phyloP scores from a whole-genome alignment of 108 stramenopile species.

The Cyclostephanos tholiformis region DNA sequence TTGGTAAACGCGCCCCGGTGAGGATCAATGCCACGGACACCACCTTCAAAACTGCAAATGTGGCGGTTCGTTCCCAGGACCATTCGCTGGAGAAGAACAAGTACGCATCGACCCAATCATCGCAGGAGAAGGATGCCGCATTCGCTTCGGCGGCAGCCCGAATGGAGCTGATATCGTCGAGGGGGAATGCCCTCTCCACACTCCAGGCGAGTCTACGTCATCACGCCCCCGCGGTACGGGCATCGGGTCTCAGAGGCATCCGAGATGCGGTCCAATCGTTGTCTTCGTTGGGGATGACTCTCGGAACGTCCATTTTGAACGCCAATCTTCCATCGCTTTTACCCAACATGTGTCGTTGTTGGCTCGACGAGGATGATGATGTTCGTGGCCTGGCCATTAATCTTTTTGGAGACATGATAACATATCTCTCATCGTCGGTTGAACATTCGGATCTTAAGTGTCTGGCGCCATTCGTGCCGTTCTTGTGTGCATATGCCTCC shows the following conservation, averaged over 20 bases:
- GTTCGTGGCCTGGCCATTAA: slow-evolving; percentile 58
- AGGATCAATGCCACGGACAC: slow-evolving; percentile 79
- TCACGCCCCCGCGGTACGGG: slow-evolving; percentile 68
- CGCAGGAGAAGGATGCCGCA: slow-evolving; percentile 16
- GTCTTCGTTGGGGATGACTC: slow-evolving; percentile 24
- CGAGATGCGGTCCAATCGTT: slow-evolving; percentile 57
- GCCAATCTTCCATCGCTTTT: slow-evolving; percentile 43
- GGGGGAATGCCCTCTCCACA: slow-evolving; percentile 66
- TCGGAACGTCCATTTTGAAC: slow-evolving; percentile 53
- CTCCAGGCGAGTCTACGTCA: slow-evolving; percentile 59
- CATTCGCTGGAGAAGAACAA: slow-evolving; percentile 45
- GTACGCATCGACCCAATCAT: background rate
- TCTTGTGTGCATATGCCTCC: slow-evolving; percentile 65
- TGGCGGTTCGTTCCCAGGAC: slow-evolving; percentile 55
- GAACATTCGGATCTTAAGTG: slow-evolving; percentile 18
- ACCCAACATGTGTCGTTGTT: slow-evolving; percentile 58
- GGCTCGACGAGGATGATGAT: slow-evolving; percentile 76
- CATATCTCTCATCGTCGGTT: slow-evolving; percentile 13
- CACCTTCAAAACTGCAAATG: slow-evolving; percentile 67
- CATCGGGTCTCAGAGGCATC: slow-evolving; percentile 71
- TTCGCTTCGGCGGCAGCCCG: slow-evolving; percentile 24
- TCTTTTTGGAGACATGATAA: slow-evolving; percentile 55
- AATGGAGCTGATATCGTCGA: slow-evolving; percentile 56
- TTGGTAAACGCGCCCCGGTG: slow-evolving; percentile 76
- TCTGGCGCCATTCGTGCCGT: slow-evolving; percentile 63